Conservation (phyloP, 2,329 filamentous ascomycete genomes). For the Verruconis gallopava region DNA sequence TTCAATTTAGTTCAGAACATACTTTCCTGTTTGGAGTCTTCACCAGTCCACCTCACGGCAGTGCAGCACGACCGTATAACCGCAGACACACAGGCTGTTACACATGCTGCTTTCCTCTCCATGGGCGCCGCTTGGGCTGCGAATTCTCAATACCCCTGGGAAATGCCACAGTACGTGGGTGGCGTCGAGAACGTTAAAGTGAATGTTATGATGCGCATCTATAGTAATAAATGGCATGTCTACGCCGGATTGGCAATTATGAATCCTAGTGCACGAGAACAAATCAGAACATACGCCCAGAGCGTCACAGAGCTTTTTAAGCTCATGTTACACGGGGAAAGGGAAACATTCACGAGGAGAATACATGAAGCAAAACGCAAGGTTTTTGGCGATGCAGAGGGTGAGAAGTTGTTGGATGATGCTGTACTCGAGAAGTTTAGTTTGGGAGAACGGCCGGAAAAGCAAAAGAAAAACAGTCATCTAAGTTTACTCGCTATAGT, state of each 20-base stretch:
- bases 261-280: slow-evolving; percentile 80
- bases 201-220: slow-evolving; percentile 94
- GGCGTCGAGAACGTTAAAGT: slow-evolving; percentile 99
- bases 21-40: slow-evolving; percentile 71
- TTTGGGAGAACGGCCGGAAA: slow-evolving; percentile 54
- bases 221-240: slow-evolving; percentile 98
- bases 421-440: slow-evolving; percentile 82
- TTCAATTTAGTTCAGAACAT: slow-evolving; percentile 69
- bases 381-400: slow-evolving; percentile 49
- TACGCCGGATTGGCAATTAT: slow-evolving; percentile 95
- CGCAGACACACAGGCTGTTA: slow-evolving; percentile 94
- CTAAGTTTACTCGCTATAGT: slow-evolving; percentile 90
- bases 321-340: slow-evolving; percentile 81
- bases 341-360: slow-evolving; percentile 57
- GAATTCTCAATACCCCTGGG: slow-evolving; percentile 93
- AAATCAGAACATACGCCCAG: slow-evolving; percentile 88
- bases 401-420: slow-evolving; percentile 58
- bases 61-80: slow-evolving; percentile 91
- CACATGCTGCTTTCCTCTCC: slow-evolving; percentile 87
- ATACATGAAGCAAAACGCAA: slow-evolving; percentile 68
- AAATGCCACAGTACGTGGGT: slow-evolving; percentile 85
- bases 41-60: slow-evolving; percentile 76
- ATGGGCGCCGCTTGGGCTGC: slow-evolving; percentile 99
- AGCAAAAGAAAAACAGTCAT: slow-evolving; percentile 78
- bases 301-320: slow-evolving; percentile 93